Base-by-base conservation (phyloP, 106 monocot genomes). In the Dendrobium huoshanense region DNA sequence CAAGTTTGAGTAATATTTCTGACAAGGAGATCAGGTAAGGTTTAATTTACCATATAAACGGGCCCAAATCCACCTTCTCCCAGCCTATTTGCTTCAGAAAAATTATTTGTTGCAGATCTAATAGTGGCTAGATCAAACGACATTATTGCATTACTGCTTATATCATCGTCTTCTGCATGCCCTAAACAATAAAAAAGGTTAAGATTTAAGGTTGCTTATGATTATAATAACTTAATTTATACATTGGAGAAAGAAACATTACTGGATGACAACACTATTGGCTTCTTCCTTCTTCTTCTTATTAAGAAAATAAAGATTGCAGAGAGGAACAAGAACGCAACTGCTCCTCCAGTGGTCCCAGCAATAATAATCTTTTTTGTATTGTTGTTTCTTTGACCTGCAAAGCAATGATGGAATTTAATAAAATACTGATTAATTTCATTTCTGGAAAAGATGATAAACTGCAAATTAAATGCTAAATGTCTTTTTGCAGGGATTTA, bases 1-100 rank as follows among this genome's bases (percentile, higher is more conserved):
- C n/a, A 67, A 67, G 8, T 51, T 10, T 15, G 2, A 51, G 11
- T 11, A 70, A 31, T 10, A n/a, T n/a, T 41, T 40, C 31, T n/a
- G 18, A 74, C 13, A 13, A 51, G 13, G 51, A 51, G 13, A 51
- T 51, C 51, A 51, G 11, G 11, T 15, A 51, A 11, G 51, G 13
- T 41, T 2, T 19, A n/a, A n/a, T n/a, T n/a, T 80, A 76, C 76
- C 76, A 48, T 76, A 20, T 48, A 76, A 76, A 76, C 76, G 45
- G 49, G 48, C 20, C 76, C 76, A 51, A 76, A 76, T 76, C 76
- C 76, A 24, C 76, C 76, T 76, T 76, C 76, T 51, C 76, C 76
- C 48, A 76, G 27, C 49, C 11, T 76, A 49, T 76, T 76, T 8
- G 76, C 45, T 25, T 76, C 76, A 41, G 76, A 76, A 76, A 76